These are phyloP conservation scores for Chlamydomonas reinhardtii DNA, from an alignment of 163 green algal species.

Conservation along the genomic window DNA sequence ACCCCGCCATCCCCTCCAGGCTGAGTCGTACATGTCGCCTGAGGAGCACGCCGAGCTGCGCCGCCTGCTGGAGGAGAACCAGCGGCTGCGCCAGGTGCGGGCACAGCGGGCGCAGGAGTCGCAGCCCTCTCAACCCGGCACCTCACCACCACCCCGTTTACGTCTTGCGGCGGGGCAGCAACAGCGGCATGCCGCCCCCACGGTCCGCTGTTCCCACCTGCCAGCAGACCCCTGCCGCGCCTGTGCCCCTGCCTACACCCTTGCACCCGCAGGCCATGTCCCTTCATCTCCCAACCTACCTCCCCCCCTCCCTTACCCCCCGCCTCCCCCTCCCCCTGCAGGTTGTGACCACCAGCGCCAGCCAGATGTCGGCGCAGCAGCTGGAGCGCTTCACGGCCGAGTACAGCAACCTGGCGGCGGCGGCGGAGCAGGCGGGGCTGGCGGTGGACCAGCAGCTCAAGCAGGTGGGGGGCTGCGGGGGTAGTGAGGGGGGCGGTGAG, in stretches of 20 bases:
- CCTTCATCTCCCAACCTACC: background rate
- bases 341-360: slow-evolving; percentile 24
- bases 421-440: slow-evolving; percentile 34
- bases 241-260: too few relatives aligned
- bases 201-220: too few relatives aligned
- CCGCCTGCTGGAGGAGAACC: slow-evolving; percentile 46
- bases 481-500: background rate
- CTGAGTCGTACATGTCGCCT: slow-evolving; percentile 41
- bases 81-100: slow-evolving; percentile 32
- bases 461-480: slow-evolving; percentile 13
- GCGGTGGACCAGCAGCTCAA: slow-evolving; percentile 25
- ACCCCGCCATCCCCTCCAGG: background rate
- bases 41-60: slow-evolving; percentile 45
- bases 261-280: too few relatives aligned
- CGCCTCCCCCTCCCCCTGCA: background rate
- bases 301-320: background rate
- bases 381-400: slow-evolving; percentile 31
- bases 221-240: too few relatives aligned
- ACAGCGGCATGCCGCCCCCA: too few relatives aligned
- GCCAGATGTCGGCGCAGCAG: slow-evolving; percentile 22
- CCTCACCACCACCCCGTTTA: too few relatives aligned
- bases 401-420: slow-evolving; percentile 29
- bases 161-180: too few relatives aligned
- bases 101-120: too few relatives aligned
- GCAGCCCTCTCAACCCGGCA: too few relatives aligned